These are phyloP conservation scores for Kwoniella bestiolae DNA, from an alignment of 768 basidiomycete genomes.

Conservation along the genomic window DNA sequence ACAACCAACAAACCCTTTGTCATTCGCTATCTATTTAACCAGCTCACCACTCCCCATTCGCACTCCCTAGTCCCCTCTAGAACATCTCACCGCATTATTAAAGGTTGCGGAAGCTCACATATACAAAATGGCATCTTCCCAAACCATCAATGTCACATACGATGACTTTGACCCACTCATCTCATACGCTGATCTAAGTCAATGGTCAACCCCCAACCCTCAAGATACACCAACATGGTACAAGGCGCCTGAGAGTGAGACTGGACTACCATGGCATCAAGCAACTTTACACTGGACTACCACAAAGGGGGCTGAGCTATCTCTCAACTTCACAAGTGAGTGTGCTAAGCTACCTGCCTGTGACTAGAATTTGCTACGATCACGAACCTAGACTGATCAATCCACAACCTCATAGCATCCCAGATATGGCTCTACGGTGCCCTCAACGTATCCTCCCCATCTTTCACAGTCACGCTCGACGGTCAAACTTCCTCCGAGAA, in stretches of 20 bases:
- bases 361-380: no score
- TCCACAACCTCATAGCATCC: constrained; percentile 33
- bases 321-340: constrained; percentile 55
- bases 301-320: constrained; percentile 35
- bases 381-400: no score
- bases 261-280: constrained; percentile 52
- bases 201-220: constrained; percentile 57
- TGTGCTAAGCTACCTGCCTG: no score
- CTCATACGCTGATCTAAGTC: constrained; percentile 37
- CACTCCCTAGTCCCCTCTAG: no score
- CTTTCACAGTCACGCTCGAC: constrained; percentile 48
- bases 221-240: constrained; percentile 51
- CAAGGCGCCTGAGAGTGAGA: constrained; percentile 37
- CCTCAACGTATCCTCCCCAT: constrained; percentile 23
- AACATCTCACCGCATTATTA: no score
- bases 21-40: no score
- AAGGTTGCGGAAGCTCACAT: no score
- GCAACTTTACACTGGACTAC: constrained; percentile 56
- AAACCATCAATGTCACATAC: constrained; percentile 39
- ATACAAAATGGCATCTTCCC: neutral
- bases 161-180: constrained; percentile 58
- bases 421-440: constrained; percentile 50
- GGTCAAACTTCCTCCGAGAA: constrained; percentile 7
- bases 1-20: no score
- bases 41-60: no score